Percentiles rank a stretch among this genome's conserved stretches.
phyloP scores from a whole-genome alignment of 1,139 yeast species.

The Yamadazyma triangularis region DNA sequence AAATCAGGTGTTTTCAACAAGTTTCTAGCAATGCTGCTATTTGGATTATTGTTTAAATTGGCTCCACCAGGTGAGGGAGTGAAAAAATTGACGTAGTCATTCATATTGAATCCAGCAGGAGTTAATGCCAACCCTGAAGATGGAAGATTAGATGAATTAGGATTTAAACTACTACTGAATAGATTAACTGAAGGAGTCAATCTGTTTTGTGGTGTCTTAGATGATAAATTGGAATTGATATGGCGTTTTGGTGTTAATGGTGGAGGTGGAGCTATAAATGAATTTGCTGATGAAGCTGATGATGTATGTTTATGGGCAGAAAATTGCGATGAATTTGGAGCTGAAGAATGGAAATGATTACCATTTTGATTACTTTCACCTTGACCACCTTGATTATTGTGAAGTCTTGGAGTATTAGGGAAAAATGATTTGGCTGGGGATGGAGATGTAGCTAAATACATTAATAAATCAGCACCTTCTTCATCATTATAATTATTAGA shows the following conservation, averaged over 20 bases:
- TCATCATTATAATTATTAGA: slow-evolving; percentile 40
- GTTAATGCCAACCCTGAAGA: slow-evolving; percentile 44
- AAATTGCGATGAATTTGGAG: slow-evolving; percentile 14
- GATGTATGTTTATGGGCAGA: slow-evolving; percentile 12
- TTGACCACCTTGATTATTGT: slow-evolving; percentile 1
- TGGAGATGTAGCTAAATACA: slow-evolving; percentile 84
- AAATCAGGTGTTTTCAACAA: slow-evolving; percentile 43
- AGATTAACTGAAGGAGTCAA: slow-evolving; percentile 40
- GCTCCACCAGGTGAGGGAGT: slow-evolving; percentile 65
- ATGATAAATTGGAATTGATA: slow-evolving; percentile 18
- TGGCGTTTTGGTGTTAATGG: slow-evolving; percentile 46
- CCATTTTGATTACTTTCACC: slow-evolving; percentile 1
- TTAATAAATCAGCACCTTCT: slow-evolving; percentile 78
- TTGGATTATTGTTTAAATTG: slow-evolving; percentile 13
- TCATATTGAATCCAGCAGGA: slow-evolving; percentile 77
- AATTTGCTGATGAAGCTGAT: slow-evolving; percentile 14
- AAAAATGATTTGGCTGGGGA: slow-evolving; percentile 55
- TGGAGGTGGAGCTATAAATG: slow-evolving; percentile 34
- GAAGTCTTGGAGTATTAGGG: slow-evolving; percentile 28
- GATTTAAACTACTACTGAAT: slow-evolving; percentile 17
- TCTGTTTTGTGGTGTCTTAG: slow-evolving; percentile 41
- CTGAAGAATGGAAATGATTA: slow-evolving; percentile 8
- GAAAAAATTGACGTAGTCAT: slow-evolving; percentile 73
- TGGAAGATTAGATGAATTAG: slow-evolving; percentile 26
- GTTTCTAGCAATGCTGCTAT: too few relatives aligned